Base-by-base conservation (phyloP, 495 filamentous ascomycete species). In the Aspergillus avenaceus region DNA sequence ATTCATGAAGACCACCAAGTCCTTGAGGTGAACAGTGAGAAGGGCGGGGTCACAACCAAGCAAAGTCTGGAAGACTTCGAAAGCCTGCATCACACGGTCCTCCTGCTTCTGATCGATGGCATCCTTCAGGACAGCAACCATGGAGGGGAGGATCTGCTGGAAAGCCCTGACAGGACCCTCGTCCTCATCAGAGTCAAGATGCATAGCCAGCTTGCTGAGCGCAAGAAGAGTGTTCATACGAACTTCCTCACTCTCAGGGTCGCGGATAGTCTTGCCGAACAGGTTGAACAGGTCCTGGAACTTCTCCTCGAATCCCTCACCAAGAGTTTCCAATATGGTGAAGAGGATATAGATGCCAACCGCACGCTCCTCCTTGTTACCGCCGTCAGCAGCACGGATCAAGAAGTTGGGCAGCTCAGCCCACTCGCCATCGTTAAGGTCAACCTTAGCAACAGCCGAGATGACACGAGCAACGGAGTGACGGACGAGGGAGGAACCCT, bases 61-160 rank as follows among this genome's bases (percentile, higher is more conserved):
- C 50, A 97, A 81, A 26, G 88, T 96, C 72, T 98, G 95, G 79
- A 98, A 96, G 44, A 97, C 91, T 66, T 98, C 93, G 60, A 98
- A 98, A 5, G 85, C 86, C 60, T 92, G 86, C 69, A 89, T 87
- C 42, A 85, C 80, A 52, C 84, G 85, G 56, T 95, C 91, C 52
- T 96, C 92, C 60, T 97, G 85, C 8, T 81, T 78, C 24, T 78
- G 75, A 55, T 86, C 79, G 45, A 97, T 84, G 19, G 87, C 80
- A 40, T 84, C 77, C 75, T 96, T 92, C 41, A 98, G 79, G 8
- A 97, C 87, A 18, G 79, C 79, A 28, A 97, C 91, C 91, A 97
- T 95, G 53, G 82, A 61, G 8, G 93, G 95, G 38, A 97, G 74
- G 32, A 90, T 77, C 23, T 80, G 75, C 69, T 91, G 87, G 64